Conservation (phyloP, 2,329 filamentous ascomycete species). For the Botrytis fragariae region DNA sequence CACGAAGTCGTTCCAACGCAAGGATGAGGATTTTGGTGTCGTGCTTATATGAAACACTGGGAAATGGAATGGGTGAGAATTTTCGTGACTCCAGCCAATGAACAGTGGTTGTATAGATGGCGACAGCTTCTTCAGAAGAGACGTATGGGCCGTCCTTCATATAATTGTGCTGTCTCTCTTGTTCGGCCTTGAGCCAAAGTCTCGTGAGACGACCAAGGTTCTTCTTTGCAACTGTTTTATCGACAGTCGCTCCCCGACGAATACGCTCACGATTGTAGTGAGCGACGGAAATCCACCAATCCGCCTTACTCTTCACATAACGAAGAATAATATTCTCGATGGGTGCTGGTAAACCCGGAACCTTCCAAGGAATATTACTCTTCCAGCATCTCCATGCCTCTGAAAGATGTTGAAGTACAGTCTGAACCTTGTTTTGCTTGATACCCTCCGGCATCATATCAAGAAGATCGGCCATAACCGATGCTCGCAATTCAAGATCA, state of each 20-base stretch:
- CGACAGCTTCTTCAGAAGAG: slow-evolving; percentile 95
- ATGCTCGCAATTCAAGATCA: slow-evolving; percentile 92
- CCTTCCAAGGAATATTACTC: slow-evolving; percentile 99
- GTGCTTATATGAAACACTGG: slow-evolving; percentile 98
- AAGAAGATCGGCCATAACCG: slow-evolving; percentile 98
- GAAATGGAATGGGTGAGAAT: slow-evolving; percentile 98
- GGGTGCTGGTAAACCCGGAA: slow-evolving; percentile 89
- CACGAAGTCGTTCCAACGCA: slow-evolving; percentile 85
- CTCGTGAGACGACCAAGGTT: slow-evolving; percentile 92
- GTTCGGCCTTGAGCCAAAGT: slow-evolving; percentile 96
- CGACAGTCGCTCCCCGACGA: slow-evolving; percentile 90
- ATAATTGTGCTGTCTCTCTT: slow-evolving; percentile 98
- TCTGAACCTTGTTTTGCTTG: slow-evolving; percentile 99
- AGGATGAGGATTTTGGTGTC: slow-evolving; percentile 98
- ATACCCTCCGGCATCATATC: slow-evolving; percentile 99
- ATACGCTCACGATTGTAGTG: slow-evolving; percentile 99
- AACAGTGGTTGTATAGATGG: slow-evolving; percentile 97
- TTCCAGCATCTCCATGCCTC: slow-evolving; percentile 99
- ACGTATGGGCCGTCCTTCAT: slow-evolving; percentile 99
- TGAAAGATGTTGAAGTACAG: slow-evolving; percentile 91
- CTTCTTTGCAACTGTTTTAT: slow-evolving; percentile 99
- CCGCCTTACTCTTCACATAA: slow-evolving; percentile 98
- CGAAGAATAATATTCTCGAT: slow-evolving; percentile 98
- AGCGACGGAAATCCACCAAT: slow-evolving; percentile 99
- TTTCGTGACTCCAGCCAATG: slow-evolving; percentile 98